Percentiles rank a stretch among this genome's conserved stretches.
Conservation (phyloP, 257 asterid species). For the Forsythia suspensa region DNA sequence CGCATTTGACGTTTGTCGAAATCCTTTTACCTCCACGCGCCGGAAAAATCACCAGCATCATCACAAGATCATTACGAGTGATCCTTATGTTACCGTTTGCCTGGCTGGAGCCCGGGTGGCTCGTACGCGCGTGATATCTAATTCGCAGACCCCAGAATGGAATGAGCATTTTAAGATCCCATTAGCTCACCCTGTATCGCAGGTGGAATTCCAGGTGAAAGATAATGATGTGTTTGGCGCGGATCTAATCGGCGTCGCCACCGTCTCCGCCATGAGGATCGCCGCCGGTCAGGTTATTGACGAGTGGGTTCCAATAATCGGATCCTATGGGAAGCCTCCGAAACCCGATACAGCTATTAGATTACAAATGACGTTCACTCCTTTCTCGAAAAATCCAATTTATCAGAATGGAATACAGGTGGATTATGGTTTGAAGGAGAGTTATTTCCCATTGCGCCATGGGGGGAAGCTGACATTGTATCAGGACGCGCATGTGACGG, state of each 20-base stretch:
- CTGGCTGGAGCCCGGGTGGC: constrained; percentile 83
- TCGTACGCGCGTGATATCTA: constrained; percentile 77
- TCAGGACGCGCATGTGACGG: constrained; percentile 79
- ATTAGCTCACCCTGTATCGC: constrained; percentile 80
- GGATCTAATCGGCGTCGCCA: constrained; percentile 69
- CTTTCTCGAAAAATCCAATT: constrained; percentile 45
- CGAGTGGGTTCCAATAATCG: constrained; percentile 79
- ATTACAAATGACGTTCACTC: constrained; percentile 57
- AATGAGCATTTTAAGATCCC: constrained; percentile 76
- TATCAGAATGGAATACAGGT: constrained; percentile 45
- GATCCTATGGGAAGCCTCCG: constrained; percentile 67
- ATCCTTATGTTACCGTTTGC: constrained; percentile 85
- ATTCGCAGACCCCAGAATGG: constrained; percentile 84
- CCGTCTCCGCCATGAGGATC: constrained; percentile 54
- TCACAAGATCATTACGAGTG: constrained; percentile 76
- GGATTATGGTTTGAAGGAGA: constrained; percentile 48
- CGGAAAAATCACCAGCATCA: constrained; percentile 31
- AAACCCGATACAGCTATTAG: constrained; percentile 65
- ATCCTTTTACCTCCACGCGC: constrained; percentile 36
- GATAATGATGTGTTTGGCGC: constrained; percentile 95
- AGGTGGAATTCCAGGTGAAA: constrained; percentile 80
- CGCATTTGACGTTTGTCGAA: constrained; percentile 44
- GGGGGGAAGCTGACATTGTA: constrained; percentile 75
- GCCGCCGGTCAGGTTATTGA: constrained; percentile 65
- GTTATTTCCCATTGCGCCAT: constrained; percentile 74